Evolutionary conservation across 305 asterid genomes (phyloP).

Genomic region (Coffea humblotiana): DNA sequence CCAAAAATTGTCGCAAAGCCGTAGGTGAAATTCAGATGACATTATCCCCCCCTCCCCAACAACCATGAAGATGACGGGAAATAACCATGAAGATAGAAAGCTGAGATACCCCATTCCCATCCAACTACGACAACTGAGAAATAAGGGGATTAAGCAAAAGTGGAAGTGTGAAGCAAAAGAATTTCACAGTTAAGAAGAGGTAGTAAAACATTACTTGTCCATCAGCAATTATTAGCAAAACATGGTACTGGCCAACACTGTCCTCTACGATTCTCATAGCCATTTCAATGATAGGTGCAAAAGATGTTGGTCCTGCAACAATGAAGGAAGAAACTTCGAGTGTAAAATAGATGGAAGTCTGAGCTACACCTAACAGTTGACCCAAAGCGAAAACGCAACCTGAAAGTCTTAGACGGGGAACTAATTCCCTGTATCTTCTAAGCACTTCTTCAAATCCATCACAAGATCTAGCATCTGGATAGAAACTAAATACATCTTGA

Average conservation of each 20-base stretch:
- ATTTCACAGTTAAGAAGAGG: background rate
- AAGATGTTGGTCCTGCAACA: constrained; percentile 89
- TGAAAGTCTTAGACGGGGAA: constrained; percentile 75
- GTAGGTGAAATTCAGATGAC: too few relatives aligned
- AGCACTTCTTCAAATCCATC: constrained; percentile 90
- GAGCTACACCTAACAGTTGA: background rate
- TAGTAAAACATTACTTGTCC: constrained; percentile 64
- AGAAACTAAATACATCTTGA: constrained; percentile 86
- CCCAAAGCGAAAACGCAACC: constrained; percentile 47
- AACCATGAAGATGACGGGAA: too few relatives aligned
- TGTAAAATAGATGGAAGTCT: too few relatives aligned
- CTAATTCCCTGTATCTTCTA: constrained; percentile 69
- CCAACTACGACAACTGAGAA: too few relatives aligned
- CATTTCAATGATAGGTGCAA: constrained; percentile 92
- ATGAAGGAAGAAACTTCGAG: background rate
- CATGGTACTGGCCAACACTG: constrained; percentile 97
- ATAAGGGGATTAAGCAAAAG: background rate
- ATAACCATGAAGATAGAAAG: too few relatives aligned
- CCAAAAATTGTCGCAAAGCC: too few relatives aligned
- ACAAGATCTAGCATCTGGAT: constrained; percentile 72
- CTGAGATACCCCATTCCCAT: too few relatives aligned
- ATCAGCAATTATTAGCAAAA: constrained; percentile 85
- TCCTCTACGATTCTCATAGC: constrained; percentile 85
- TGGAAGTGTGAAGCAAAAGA: too few relatives aligned
- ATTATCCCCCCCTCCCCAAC: too few relatives aligned